These are phyloP conservation scores for Suillus brevipes DNA, from an alignment of 768 basidiomycete genomes.

Conservation along the genomic window DNA sequence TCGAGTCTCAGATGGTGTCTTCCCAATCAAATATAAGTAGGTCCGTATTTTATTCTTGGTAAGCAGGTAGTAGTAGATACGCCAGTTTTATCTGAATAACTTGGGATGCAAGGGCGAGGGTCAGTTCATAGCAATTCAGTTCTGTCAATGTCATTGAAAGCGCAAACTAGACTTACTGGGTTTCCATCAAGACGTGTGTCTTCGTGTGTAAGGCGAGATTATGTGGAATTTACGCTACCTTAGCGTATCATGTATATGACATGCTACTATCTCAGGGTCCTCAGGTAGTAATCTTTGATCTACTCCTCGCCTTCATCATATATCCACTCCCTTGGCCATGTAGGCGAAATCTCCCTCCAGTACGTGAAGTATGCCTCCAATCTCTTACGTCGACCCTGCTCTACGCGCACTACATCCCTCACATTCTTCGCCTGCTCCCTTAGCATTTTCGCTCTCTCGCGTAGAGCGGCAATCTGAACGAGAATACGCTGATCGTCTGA, in stretches of 20 bases:
- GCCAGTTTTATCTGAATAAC: background rate
- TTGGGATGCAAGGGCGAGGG: background rate
- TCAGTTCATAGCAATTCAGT: background rate
- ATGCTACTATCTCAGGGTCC: too few relatives aligned
- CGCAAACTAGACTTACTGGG: background rate
- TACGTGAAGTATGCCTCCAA: constrained; percentile 30
- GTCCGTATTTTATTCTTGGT: background rate
- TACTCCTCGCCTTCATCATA: constrained; percentile 9
- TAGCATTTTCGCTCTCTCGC: constrained; percentile 21
- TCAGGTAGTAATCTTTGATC: background rate
- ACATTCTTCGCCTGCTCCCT: constrained; percentile 22
- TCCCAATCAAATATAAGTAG: background rate
- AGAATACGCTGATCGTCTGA: constrained; percentile 17
- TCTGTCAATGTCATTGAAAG: background rate
- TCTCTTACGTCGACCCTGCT: constrained; percentile 26
- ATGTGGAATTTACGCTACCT: background rate
- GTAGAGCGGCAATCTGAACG: constrained; percentile 11
- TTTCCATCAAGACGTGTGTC: background rate
- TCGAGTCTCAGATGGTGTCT: background rate
- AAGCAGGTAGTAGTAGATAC: background rate
- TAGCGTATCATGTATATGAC: background rate
- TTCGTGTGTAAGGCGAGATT: background rate
- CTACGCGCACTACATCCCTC: constrained; percentile 24
- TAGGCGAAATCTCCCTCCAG: constrained; percentile 26
- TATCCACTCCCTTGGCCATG: constrained; percentile 25